Evolutionary conservation across 2,329 filamentous ascomycete species (phyloP).

Genomic region (Colletotrichum kahawae): DNA sequence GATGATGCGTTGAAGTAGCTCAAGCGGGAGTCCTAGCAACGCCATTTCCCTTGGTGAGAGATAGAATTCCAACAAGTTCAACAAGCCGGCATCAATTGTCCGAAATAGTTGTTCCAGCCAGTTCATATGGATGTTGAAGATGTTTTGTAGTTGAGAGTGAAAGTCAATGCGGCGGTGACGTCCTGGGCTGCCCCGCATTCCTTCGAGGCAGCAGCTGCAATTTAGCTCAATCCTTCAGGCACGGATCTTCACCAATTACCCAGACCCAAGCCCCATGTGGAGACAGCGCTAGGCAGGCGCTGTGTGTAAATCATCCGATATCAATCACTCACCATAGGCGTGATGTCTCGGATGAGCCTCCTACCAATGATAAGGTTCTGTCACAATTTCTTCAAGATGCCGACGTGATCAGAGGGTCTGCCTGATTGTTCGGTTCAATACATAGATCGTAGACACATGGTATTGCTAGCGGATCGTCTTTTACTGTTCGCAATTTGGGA

Average conservation of each 20-base stretch:
- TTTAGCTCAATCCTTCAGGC: neutral
- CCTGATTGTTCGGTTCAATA: neutral
- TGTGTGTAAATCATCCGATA: neutral
- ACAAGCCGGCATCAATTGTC: neutral
- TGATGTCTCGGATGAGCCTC: neutral
- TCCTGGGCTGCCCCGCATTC: neutral
- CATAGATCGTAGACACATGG: neutral
- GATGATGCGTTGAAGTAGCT: neutral
- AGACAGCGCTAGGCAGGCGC: neutral
- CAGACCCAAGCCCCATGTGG: neutral
- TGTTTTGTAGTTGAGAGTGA: neutral
- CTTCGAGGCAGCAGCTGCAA: neutral
- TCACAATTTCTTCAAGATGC: neutral
- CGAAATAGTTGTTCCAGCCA: neutral
- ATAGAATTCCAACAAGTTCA: neutral
- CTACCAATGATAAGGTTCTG: neutral
- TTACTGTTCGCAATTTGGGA: neutral
- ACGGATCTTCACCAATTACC: neutral
- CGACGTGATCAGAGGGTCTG: neutral
- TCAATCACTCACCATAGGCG: neutral
- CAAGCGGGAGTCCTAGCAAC: neutral
- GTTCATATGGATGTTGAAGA: neutral
- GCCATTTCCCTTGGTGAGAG: neutral
- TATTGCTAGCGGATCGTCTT: neutral
- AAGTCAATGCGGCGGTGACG: neutral